These are phyloP conservation scores for Thecaphora frezii DNA, from an alignment of 1,284 basidiomycete genomes.

Conservation along the genomic window DNA sequence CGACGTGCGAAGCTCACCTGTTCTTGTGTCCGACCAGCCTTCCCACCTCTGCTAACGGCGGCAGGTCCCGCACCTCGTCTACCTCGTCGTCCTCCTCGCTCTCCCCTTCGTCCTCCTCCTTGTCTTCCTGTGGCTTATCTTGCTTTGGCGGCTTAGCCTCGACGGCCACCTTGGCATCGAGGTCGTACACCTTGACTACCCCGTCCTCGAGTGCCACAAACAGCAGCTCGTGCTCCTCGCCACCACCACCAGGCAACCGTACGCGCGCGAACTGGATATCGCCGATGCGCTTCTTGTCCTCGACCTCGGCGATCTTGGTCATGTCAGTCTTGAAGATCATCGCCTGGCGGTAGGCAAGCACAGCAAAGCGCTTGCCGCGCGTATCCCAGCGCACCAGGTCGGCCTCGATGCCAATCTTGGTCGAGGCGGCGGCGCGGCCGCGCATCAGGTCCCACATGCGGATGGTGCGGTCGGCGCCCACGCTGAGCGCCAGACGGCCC, in stretches of 20 bases:
- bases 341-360: slow-evolving; percentile 39
- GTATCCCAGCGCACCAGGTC: slow-evolving; percentile 47
- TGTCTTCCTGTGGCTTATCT: slow-evolving; percentile 1
- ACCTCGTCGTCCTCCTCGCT: slow-evolving; percentile 10
- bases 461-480: slow-evolving; percentile 84
- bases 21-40: slow-evolving; percentile 51
- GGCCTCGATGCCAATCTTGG: slow-evolving; percentile 64
- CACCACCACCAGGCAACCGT: slow-evolving; percentile 7
- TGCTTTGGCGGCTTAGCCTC: slow-evolving; percentile 3
- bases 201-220: slow-evolving; percentile 42
- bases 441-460: slow-evolving; percentile 99
- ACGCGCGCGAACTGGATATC: slow-evolving; percentile 42
- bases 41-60: slow-evolving; percentile 38
- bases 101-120: slow-evolving; percentile 13
- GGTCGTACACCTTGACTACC: slow-evolving; percentile 38
- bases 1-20: slow-evolving; percentile 28
- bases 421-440: slow-evolving; percentile 83
- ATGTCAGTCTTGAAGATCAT: slow-evolving; percentile 50
- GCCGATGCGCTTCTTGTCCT: slow-evolving; percentile 38
- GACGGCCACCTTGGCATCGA: slow-evolving; percentile 20
- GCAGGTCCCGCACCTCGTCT: slow-evolving; percentile 20
- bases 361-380: slow-evolving; percentile 39
- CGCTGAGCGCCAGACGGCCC: slow-evolving; percentile 83
- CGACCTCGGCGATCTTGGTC: slow-evolving; percentile 47
- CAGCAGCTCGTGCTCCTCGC: slow-evolving; percentile 42